Base-by-base conservation (phyloP, 2,329 filamentous ascomycete species). In the Fusarium secorum region DNA sequence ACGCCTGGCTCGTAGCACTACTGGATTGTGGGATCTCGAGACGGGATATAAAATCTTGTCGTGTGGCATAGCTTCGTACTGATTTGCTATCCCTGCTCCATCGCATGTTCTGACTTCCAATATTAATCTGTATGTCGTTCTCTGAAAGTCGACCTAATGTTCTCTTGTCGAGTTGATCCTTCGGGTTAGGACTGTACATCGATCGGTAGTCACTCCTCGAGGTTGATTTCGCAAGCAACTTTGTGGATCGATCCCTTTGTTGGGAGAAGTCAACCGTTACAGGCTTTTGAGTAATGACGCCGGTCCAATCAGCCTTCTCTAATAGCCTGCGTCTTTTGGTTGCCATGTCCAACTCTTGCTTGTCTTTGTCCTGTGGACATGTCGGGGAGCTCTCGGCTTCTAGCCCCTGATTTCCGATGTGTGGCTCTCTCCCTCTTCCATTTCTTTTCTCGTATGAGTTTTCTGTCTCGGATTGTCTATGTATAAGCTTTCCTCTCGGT, bases 221-320 rank as follows among this genome's bases (percentile, higher is more conserved):
- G 18, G 13, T 33, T 66, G 52, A 14, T 24, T 45, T 71, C 22
- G 32, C 18, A 44, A n/a, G n/a, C 20, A 33, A 22, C 22, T 28
- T 24, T 11, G 24, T 15, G 22, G 18, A 32, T 28, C 17, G 44
- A 20, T 60, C 58, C 26, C 44, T 63, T 26, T 68, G 64, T 48
- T 64, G 64, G 10, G 74, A 60, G 45, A 73, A 75, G 15, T 74
- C 64, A 11, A 74, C 60, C 4, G 64, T 45, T 18, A 79, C 64
- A 13, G 76, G 69, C 51, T 79, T 81, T 48, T 81, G 79, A 15
- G 78, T 53, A 22, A 63, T 65, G 11, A 80, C 64, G 7, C 80
- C 78, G 1, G 75, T 76, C 79, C 80, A 82, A 35, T 79, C 76
- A 15, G 49, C 58, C 44, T 74, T 76, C 14, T 74, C 54, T 22